Conservation (phyloP, 176 grass and related monocot species). For the Rhynchospora tenuis region DNA sequence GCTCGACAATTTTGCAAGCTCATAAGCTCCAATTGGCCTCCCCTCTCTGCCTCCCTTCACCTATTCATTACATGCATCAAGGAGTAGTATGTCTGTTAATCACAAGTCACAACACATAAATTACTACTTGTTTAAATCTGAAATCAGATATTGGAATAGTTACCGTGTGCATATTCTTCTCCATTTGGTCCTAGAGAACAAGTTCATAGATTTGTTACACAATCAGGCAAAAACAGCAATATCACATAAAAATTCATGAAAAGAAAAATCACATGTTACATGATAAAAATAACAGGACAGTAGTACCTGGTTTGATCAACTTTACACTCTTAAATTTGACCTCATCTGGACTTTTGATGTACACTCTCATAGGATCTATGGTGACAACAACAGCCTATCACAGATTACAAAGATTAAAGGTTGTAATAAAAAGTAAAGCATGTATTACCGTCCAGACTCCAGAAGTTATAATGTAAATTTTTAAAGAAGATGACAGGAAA, state of each 20-base stretch:
- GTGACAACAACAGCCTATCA: conserved; percentile 93
- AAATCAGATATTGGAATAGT: conserved; percentile 19
- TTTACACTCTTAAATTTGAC: conserved; percentile 76
- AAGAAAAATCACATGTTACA: neutral
- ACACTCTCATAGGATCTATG: conserved; percentile 85
- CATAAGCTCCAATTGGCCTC: conserved; percentile 82
- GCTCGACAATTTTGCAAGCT: conserved; percentile 92
- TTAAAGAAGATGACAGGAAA: neutral
- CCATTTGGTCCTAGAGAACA: conserved; percentile 59
- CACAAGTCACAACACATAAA: neutral
- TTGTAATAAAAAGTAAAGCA: conserved; percentile 3
- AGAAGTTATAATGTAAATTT: neutral
- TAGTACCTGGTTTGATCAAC: conserved; percentile 63
- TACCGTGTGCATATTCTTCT: conserved; percentile 96
- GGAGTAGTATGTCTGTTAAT: neutral
- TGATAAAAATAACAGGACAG: neutral
- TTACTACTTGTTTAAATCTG: conserved; percentile 11
- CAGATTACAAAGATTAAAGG: conserved; percentile 4
- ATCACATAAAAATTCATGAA: conserved; percentile 16
- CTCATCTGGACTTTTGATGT: conserved; percentile 73
- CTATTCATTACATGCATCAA: conserved; percentile 30
- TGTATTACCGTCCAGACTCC: neutral
- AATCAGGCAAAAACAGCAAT: conserved; percentile 20
- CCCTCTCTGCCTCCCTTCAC: conserved; percentile 84
- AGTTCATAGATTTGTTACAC: conserved; percentile 6